Conservation (phyloP, 2,329 filamentous ascomycete genomes). For the Fusarium tanahbumbuense region DNA sequence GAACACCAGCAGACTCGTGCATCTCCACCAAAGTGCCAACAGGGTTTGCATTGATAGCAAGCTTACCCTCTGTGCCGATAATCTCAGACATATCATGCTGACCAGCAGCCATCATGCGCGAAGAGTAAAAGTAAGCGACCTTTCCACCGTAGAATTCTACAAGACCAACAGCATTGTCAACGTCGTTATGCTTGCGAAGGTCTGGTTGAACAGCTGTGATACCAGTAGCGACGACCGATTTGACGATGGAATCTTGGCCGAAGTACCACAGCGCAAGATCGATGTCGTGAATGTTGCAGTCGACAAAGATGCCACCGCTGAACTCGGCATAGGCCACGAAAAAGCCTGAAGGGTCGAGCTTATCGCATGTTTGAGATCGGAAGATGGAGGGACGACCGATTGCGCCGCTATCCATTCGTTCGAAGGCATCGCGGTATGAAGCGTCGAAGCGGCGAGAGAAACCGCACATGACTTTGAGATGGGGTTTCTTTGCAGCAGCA, state of each 20-base stretch:
- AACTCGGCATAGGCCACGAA: conserved; percentile 75
- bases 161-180: conserved; percentile 59
- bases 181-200: conserved; percentile 49
- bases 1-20: conserved; percentile 61
- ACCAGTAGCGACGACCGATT: conserved; percentile 48
- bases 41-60: conserved; percentile 70
- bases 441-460: conserved; percentile 66
- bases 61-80: conserved; percentile 73
- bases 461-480: conserved; percentile 71
- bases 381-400: conserved; percentile 72
- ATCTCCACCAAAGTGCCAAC: conserved; percentile 65
- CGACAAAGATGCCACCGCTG: conserved; percentile 76
- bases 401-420: conserved; percentile 61
- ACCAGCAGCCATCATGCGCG: conserved; percentile 76
- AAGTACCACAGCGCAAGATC: conserved; percentile 52
- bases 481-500: conserved; percentile 64
- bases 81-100: conserved; percentile 76
- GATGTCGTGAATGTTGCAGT: conserved; percentile 78
- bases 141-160: conserved; percentile 74
- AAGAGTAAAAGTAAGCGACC: conserved; percentile 73
- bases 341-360: conserved; percentile 73
- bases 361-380: conserved; percentile 76
- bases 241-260: conserved; percentile 48
- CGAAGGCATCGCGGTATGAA: conserved; percentile 71
- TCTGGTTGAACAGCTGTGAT: conserved; percentile 51